Conservation (phyloP, 768 basidiomycete species). For the Myochromella boudieri region DNA sequence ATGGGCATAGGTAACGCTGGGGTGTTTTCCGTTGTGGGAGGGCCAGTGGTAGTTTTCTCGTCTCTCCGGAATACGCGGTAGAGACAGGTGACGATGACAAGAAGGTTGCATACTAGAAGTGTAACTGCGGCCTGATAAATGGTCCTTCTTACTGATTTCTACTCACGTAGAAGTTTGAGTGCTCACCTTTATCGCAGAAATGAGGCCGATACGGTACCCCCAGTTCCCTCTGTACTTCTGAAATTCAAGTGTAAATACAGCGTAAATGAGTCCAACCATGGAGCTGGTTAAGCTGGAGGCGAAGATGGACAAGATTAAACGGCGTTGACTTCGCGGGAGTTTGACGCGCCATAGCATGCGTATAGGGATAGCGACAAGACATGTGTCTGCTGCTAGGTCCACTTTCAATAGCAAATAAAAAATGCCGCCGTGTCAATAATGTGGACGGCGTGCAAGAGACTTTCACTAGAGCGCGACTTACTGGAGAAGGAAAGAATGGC, state of each 20-base stretch:
- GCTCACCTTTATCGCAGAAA: constrained; percentile 20
- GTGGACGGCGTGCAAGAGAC: neutral
- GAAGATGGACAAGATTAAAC: constrained; percentile 24
- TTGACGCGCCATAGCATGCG: constrained; percentile 24
- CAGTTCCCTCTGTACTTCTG: constrained; percentile 8
- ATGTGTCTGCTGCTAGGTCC: constrained; percentile 23
- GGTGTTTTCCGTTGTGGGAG: constrained; percentile 12
- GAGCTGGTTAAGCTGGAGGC: constrained; percentile 23
- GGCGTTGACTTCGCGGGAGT: constrained; percentile 18
- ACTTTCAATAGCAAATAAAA: constrained; percentile 12
- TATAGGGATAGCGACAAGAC: constrained; percentile 23
- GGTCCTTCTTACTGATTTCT: neutral
- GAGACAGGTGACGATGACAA: constrained; percentile 19
- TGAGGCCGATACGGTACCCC: constrained; percentile 9
- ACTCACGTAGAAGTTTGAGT: too few relatives aligned
- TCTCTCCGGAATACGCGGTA: constrained; percentile 12
- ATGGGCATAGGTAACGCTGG: too few relatives aligned
- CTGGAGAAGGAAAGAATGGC: neutral
- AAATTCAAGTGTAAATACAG: constrained; percentile 15
- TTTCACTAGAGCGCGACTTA: too few relatives aligned
- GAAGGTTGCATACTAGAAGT: constrained; percentile 22
- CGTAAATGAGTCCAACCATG: constrained; percentile 19
- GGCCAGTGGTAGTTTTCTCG: constrained; percentile 12
- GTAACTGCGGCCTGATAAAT: constrained; percentile 19
- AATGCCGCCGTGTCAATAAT: neutral